Evolutionary conservation across 2,329 filamentous ascomycete genomes (phyloP).

Genomic region (Elsinoe fawcettii): DNA sequence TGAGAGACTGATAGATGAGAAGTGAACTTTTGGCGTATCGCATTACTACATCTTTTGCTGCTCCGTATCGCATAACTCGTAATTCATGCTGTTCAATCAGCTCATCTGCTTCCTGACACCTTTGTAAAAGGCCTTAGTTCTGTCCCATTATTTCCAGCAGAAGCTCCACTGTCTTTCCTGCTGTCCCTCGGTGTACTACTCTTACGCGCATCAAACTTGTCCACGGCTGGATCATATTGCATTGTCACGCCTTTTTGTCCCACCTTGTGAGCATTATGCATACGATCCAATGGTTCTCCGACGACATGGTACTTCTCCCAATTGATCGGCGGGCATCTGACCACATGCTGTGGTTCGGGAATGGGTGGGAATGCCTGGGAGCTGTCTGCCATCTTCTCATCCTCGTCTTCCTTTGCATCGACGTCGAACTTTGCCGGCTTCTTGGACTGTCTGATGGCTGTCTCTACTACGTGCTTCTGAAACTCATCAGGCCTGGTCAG

Average conservation of each 20-base stretch:
- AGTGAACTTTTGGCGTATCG: background rate
- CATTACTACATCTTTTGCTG: background rate
- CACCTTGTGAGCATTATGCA: slow-evolving; percentile 65
- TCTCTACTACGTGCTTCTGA: slow-evolving; percentile 51
- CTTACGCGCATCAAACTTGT: slow-evolving; percentile 36
- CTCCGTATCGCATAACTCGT: background rate
- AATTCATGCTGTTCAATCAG: background rate
- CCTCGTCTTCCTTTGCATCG: slow-evolving; percentile 29
- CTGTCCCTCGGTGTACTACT: slow-evolving; percentile 8
- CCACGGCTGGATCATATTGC: slow-evolving; percentile 53
- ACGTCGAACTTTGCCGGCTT: slow-evolving; percentile 23
- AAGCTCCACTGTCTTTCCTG: slow-evolving; percentile 19
- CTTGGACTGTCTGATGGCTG: slow-evolving; percentile 23
- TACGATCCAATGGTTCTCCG: slow-evolving; percentile 71
- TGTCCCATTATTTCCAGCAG: background rate
- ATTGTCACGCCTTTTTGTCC: slow-evolving; percentile 48
- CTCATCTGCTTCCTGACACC: background rate
- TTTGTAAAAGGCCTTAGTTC: slow-evolving; percentile 4
- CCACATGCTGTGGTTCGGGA: slow-evolving; percentile 70
- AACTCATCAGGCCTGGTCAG: slow-evolving; percentile 65
- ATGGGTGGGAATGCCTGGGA: slow-evolving; percentile 52
- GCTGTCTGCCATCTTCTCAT: slow-evolving; percentile 19
- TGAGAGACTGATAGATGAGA: no score
- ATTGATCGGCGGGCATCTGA: slow-evolving; percentile 82
- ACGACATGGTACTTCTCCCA: slow-evolving; percentile 93